phyloP scores from a whole-genome alignment of 306 rosid species.

The Vigna radiata region DNA sequence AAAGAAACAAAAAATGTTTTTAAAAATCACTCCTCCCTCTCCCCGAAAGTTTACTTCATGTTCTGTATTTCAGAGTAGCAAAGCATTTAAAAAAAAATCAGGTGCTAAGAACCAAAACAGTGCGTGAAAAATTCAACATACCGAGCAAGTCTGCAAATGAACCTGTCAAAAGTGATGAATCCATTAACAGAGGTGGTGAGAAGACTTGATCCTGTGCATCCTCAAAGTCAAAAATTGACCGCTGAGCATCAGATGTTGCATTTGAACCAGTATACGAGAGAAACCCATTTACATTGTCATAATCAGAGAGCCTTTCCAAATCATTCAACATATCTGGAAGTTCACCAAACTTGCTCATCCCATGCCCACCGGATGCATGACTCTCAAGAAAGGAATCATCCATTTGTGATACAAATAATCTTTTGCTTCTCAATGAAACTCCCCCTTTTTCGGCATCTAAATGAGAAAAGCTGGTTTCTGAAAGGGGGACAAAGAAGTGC shows the following conservation, averaged over 20 bases:
- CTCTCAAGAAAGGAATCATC: conserved; percentile 60
- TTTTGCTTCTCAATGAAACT: conserved; percentile 70
- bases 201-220: conserved; percentile 86
- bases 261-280: conserved; percentile 73
- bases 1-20: conserved; percentile 29
- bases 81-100: conserved; percentile 24
- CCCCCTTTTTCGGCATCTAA: conserved; percentile 68
- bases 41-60: neutral
- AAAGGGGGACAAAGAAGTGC: conserved; percentile 87
- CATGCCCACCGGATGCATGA: conserved; percentile 55
- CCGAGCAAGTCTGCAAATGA: conserved; percentile 93
- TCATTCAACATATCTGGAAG: conserved; percentile 69
- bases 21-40: neutral
- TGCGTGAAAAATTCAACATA: conserved; percentile 55
- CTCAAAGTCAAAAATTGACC: conserved; percentile 70
- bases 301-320: conserved; percentile 74
- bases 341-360: conserved; percentile 59
- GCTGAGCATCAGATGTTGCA: conserved; percentile 69
- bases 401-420: conserved; percentile 62
- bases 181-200: conserved; percentile 93
- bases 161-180: conserved; percentile 74
- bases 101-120: conserved; percentile 30
- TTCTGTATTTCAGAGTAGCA: conserved; percentile 25
- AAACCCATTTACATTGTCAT: conserved; percentile 83
- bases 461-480: conserved; percentile 76